Evolutionary conservation across 1,139 yeast species (phyloP).

Genomic region (Yamadazyma sp.): DNA sequence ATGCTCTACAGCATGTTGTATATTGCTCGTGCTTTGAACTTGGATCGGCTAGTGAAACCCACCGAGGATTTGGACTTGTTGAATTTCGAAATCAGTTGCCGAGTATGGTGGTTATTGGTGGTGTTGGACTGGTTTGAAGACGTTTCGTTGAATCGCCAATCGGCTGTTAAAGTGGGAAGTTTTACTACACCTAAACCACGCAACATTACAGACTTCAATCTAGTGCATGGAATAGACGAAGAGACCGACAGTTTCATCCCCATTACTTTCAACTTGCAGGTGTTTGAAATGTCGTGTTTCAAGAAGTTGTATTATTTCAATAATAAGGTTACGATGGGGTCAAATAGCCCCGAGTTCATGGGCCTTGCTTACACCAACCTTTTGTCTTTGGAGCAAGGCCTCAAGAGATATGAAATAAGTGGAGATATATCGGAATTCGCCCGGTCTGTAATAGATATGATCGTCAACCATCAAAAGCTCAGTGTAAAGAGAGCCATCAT

Average conservation of each 20-base stretch:
- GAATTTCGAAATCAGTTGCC: slow-evolving; percentile 24
- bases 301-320: slow-evolving; percentile 11
- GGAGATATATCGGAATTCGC: neutral
- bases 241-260: slow-evolving; percentile 13
- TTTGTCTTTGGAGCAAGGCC: neutral
- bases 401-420: neutral
- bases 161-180: slow-evolving; percentile 18
- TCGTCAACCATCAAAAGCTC: slow-evolving; percentile 10
- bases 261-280: slow-evolving; percentile 13
- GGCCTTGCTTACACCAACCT: slow-evolving; percentile 5
- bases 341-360: slow-evolving; percentile 2
- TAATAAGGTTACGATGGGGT: neutral
- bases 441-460: slow-evolving; percentile 3
- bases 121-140: slow-evolving; percentile 35
- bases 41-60: slow-evolving; percentile 17
- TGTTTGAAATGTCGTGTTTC: slow-evolving; percentile 12
- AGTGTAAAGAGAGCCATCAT: slow-evolving; percentile 7
- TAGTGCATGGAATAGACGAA: slow-evolving; percentile 9
- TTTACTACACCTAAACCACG: slow-evolving; percentile 26
- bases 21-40: slow-evolving; percentile 24
- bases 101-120: slow-evolving; percentile 34
- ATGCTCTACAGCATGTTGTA: slow-evolving; percentile 23
- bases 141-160: slow-evolving; percentile 17
- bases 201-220: slow-evolving; percentile 15
- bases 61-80: slow-evolving; percentile 11